Evolutionary conservation across 148 eudicot genomes (phyloP).

Genomic region (Amaranthus palmeri): DNA sequence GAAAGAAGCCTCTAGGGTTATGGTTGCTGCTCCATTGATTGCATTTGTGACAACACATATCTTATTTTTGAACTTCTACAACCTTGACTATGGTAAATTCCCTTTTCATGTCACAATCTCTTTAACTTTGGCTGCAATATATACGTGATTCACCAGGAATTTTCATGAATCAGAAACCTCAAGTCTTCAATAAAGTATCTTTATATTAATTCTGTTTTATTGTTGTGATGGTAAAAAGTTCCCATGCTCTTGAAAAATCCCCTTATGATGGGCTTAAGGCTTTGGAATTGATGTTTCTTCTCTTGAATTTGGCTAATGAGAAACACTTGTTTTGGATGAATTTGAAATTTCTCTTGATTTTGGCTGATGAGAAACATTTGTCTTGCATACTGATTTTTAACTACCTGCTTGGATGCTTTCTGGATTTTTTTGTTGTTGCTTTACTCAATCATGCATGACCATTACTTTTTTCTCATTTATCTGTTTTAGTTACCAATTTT

Average conservation of each 20-base stretch:
- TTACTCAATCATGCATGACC: background rate
- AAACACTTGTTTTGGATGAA: too few species aligned
- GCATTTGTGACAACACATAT: slow-evolving; percentile 77
- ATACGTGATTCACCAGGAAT: background rate
- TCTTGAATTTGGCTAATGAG: too few species aligned
- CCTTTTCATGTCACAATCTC: slow-evolving; percentile 4
- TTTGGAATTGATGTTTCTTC: background rate
- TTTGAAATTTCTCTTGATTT: too few species aligned
- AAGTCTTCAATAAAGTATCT: background rate
- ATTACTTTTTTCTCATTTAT: background rate
- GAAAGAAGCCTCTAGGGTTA: slow-evolving; percentile 69
- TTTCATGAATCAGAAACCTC: background rate
- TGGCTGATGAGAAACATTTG: too few species aligned
- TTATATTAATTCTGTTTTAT: background rate
- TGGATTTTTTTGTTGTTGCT: background rate
- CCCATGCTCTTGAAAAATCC: background rate
- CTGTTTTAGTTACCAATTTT: background rate
- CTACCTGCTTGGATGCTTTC: background rate
- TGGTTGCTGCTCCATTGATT: slow-evolving; percentile 71
- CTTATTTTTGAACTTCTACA: slow-evolving; percentile 67
- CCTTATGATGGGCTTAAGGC: too few species aligned
- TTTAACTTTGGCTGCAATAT: background rate
- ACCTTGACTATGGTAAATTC: slow-evolving; percentile 59
- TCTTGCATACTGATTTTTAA: background rate
- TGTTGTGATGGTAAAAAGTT: background rate